Evolutionary conservation across 2,329 filamentous ascomycete species (phyloP).

Genomic region (Pestalotiopsis fici): DNA sequence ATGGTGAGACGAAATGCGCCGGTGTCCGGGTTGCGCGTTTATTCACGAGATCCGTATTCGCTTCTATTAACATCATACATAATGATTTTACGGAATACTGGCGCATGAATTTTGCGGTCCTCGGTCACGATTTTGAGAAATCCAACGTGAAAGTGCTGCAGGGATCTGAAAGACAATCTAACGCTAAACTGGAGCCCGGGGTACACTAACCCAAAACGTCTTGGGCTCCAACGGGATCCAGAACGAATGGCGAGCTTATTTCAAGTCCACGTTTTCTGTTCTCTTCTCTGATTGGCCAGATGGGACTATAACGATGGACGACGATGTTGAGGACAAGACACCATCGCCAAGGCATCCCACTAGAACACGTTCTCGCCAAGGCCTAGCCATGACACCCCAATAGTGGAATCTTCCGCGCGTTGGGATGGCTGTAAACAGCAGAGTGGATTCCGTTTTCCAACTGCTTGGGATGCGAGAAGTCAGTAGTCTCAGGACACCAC

Average conservation of each 20-base stretch:
- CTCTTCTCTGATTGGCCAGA: background rate
- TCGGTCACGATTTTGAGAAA: background rate
- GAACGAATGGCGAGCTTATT: constrained; percentile 7
- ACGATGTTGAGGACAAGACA: background rate
- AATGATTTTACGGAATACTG: too few relatives aligned
- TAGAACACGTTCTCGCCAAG: background rate
- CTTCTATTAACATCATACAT: background rate
- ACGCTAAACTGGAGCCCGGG: background rate
- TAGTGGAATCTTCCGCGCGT: background rate
- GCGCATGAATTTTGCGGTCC: background rate
- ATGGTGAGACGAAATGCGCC: background rate
- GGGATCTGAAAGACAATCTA: background rate
- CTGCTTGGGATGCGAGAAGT: background rate
- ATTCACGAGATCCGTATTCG: background rate
- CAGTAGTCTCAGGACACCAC: background rate
- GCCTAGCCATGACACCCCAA: background rate
- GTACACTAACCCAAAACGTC: background rate
- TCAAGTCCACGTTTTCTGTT: background rate
- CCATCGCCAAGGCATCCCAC: background rate
- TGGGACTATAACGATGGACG: background rate
- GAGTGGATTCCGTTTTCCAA: background rate
- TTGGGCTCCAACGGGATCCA: background rate
- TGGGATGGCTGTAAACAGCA: background rate
- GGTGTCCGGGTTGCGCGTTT: background rate
- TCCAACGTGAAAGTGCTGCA: background rate